Percentiles rank a stretch among this genome's conserved stretches.
These are phyloP conservation scores for Cercospora zeina DNA, from an alignment of 2,329 filamentous ascomycete genomes.

Conservation along the genomic window DNA sequence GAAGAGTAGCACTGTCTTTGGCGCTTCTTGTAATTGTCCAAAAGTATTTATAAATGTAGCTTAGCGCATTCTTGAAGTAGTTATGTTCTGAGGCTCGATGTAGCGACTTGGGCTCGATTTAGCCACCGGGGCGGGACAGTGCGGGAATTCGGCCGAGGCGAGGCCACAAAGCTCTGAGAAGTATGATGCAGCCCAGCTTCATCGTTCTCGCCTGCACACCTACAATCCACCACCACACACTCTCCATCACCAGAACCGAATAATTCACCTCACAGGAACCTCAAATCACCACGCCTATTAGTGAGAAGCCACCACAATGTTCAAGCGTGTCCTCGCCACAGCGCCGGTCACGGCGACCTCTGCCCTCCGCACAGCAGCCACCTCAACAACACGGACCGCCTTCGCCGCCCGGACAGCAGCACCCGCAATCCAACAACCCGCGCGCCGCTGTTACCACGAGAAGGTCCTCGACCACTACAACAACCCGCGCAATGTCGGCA, in stretches of 20 bases:
- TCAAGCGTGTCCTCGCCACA: slow-evolving; percentile 57
- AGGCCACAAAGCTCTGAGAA: slow-evolving; percentile 17
- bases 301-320: slow-evolving; percentile 49
- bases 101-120: too few relatives aligned
- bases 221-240: slow-evolving; percentile 11
- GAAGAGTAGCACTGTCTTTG: too few relatives aligned
- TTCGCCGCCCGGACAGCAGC: slow-evolving; percentile 46
- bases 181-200: slow-evolving; percentile 12
- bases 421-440: slow-evolving; percentile 43
- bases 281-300: background rate
- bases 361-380: slow-evolving; percentile 51
- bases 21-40: too few relatives aligned
- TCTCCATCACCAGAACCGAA: slow-evolving; percentile 11
- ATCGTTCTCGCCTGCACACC: slow-evolving; percentile 3
- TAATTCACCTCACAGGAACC: slow-evolving; percentile 4
- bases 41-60: too few relatives aligned
- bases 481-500: slow-evolving; percentile 74
- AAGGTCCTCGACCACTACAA: slow-evolving; percentile 81
- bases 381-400: slow-evolving; percentile 51
- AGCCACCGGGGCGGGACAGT: background rate
- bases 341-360: slow-evolving; percentile 56
- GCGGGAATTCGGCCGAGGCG: background rate
- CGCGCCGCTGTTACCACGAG: slow-evolving; percentile 61
- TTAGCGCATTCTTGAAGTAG: too few relatives aligned
- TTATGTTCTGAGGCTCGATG: too few relatives aligned